phyloP scores from a whole-genome alignment of 805 yeast genomes.

The Ogataea glucozyma region DNA sequence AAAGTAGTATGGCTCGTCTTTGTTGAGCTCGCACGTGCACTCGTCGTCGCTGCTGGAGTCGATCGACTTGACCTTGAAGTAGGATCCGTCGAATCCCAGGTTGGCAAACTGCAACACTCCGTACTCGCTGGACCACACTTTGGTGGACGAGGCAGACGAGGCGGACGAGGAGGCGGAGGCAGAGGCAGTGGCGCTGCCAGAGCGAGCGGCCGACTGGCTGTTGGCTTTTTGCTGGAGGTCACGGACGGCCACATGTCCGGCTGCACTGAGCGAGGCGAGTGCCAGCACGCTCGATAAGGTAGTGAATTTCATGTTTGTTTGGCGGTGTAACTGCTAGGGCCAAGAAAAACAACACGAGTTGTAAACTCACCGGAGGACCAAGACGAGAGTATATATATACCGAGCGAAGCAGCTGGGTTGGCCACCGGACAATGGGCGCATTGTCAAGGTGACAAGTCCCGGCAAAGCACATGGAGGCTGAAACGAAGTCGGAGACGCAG shows the following conservation, averaged over 20 bases:
- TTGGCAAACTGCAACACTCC: constrained; percentile 51
- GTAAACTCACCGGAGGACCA: too few species aligned
- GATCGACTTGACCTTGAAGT: constrained; percentile 46
- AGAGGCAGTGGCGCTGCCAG: background rate
- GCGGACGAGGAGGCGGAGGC: constrained; percentile 9
- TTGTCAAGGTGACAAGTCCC: too few species aligned
- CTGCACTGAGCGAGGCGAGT: constrained; percentile 1
- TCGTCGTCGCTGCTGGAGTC: constrained; percentile 42
- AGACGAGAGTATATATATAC: too few species aligned
- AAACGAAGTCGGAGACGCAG: too few species aligned
- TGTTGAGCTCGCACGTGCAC: constrained; percentile 49
- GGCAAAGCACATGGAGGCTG: too few species aligned
- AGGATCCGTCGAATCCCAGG: constrained; percentile 57
- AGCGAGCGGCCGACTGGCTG: background rate
- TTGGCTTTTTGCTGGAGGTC: constrained; percentile 5
- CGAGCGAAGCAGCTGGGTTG: too few species aligned
- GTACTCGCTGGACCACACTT: constrained; percentile 32
- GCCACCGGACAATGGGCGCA: too few species aligned
- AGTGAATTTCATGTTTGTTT: constrained; percentile 2
- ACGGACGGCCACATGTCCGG: constrained; percentile 10
- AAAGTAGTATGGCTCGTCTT: constrained; percentile 38
- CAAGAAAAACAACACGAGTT: too few species aligned
- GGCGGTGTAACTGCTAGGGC: too few species aligned
- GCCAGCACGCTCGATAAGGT: background rate
- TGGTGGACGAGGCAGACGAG: constrained; percentile 13